phyloP scores from a whole-genome alignment of 202 grass and related monocot genomes.

The Zizania palustris region DNA sequence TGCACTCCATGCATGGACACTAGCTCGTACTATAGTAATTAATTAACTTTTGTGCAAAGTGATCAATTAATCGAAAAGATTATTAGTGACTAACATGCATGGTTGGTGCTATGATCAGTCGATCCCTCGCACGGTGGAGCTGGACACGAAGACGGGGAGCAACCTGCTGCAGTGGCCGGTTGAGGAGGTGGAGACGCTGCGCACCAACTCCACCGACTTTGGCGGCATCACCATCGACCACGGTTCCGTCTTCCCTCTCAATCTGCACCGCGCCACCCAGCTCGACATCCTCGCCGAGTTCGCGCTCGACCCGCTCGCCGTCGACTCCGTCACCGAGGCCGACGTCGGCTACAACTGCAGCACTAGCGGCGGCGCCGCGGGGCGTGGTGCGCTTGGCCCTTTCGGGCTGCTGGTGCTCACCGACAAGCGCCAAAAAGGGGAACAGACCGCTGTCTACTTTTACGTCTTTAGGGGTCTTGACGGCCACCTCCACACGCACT shows the following conservation, averaged over 20 bases:
- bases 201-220: constrained; percentile 54
- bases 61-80: too few species aligned
- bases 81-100: not conserved
- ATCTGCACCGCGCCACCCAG: constrained; percentile 54
- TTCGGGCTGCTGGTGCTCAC: constrained; percentile 81
- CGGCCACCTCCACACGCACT: constrained; percentile 58
- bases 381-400: constrained; percentile 56
- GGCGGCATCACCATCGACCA: constrained; percentile 54
- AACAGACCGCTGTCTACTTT: constrained; percentile 88
- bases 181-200: constrained; percentile 62
- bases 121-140: constrained; percentile 74
- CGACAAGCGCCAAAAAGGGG: constrained; percentile 36
- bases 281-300: constrained; percentile 83
- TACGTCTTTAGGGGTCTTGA: constrained; percentile 61
- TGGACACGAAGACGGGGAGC: constrained; percentile 67
- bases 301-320: constrained; percentile 39
- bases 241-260: constrained; percentile 60
- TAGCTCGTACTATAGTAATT: too few species aligned
- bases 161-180: constrained; percentile 91
- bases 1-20: too few species aligned
- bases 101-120: constrained; percentile 39
- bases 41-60: too few species aligned
- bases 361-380: constrained; percentile 62
- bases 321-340: constrained; percentile 41
- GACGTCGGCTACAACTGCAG: constrained; percentile 80